Conservation (phyloP, 441 rosid species). For the Populus tomentosa region DNA sequence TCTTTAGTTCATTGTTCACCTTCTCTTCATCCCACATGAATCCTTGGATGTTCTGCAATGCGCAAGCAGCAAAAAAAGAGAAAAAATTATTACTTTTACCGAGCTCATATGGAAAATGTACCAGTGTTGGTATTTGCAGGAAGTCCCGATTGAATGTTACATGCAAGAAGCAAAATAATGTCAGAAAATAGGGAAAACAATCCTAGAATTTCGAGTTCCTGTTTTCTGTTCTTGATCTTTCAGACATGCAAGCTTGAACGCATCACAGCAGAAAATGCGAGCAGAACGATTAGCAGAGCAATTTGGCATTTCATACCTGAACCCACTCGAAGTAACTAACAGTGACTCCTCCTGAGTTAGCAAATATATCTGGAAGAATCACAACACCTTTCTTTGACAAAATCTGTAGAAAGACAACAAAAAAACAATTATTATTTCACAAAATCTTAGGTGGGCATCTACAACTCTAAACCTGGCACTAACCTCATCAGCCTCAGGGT, state of each 20-base stretch:
- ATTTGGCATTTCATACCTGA: conserved; percentile 43
- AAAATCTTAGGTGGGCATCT: neutral
- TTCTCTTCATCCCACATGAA: conserved; percentile 96
- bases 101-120: too few relatives aligned
- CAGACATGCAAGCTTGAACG: too few relatives aligned
- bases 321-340: conserved; percentile 99
- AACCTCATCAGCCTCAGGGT: conserved; percentile 97
- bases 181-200: too few relatives aligned
- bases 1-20: conserved; percentile 62
- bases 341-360: conserved; percentile 93
- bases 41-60: conserved; percentile 76
- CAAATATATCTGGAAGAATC: conserved; percentile 93
- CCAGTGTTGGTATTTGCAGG: too few relatives aligned
- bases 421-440: neutral
- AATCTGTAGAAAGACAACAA: conserved; percentile 45
- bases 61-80: neutral
- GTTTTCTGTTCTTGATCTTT: too few relatives aligned
- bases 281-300: neutral
- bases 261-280: too few relatives aligned
- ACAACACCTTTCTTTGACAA: conserved; percentile 81
- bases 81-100: too few relatives aligned
- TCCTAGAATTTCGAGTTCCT: too few relatives aligned
- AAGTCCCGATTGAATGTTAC: too few relatives aligned
- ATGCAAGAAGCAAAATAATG: too few relatives aligned
- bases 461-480: neutral